Conservation (phyloP, 129 eudicot genomes). For the Silybum marianum region DNA sequence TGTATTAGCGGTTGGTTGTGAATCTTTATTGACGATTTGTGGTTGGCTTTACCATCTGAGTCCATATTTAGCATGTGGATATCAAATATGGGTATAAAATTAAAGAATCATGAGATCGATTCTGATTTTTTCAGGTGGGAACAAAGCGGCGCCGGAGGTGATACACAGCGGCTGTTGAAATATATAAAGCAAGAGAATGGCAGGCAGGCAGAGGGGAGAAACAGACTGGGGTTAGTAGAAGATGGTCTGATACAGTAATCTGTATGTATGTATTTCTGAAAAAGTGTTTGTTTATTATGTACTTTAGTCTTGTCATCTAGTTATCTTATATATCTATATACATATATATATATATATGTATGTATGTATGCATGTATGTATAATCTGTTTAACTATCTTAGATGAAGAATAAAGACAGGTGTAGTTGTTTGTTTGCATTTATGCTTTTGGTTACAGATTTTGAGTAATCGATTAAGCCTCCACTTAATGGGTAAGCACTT, state of each 20-base stretch:
- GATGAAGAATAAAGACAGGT: background rate
- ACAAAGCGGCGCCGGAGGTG: conserved; percentile 77
- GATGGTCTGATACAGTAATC: conserved; percentile 20
- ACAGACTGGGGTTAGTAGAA: conserved; percentile 10
- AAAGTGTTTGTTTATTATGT: conserved; percentile 23
- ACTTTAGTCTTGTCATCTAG: conserved; percentile 31
- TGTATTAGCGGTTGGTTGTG: background rate
- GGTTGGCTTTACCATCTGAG: background rate
- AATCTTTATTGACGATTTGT: background rate
- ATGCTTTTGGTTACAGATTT: background rate
- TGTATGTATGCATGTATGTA: conserved; percentile 5
- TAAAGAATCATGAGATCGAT: background rate
- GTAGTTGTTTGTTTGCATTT: conserved; percentile 26
- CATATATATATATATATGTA: background rate
- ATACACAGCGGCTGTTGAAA: conserved; percentile 7
- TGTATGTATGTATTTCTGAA: conserved; percentile 18
- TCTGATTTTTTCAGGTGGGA: conserved; percentile 57
- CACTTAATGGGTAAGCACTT: too few relatives aligned
- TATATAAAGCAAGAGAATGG: background rate
- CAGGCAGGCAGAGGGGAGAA: background rate
- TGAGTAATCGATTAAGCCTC: background rate
- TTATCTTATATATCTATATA: conserved; percentile 15
- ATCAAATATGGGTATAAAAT: too few relatives aligned
- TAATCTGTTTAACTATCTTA: conserved; percentile 17
- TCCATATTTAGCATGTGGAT: background rate